A percentile compares a stretch with the other conserved stretches of the same genome.
These are phyloP conservation scores for Elaeis guineensis DNA, from an alignment of 176 grass and related monocot genomes.

Conservation along the genomic window DNA sequence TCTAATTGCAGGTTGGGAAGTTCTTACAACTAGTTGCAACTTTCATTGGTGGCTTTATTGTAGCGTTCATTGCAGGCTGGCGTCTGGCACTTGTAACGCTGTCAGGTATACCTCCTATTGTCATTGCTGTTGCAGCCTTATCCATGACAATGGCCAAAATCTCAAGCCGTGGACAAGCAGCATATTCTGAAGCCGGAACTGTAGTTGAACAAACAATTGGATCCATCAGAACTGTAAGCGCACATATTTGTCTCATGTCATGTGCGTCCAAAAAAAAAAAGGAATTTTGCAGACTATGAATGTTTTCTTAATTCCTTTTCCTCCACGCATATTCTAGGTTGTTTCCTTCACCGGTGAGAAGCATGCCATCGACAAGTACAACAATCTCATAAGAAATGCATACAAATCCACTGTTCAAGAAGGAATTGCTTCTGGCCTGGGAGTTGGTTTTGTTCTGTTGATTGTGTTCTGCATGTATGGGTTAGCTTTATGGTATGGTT, in stretches of 20 bases:
- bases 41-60: conserved; percentile 9
- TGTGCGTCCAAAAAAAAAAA: too few relatives aligned
- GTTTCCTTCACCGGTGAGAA: conserved; percentile 72
- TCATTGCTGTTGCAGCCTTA: neutral
- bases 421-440: conserved; percentile 36
- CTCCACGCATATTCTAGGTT: conserved; percentile 25
- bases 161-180: neutral
- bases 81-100: conserved; percentile 4
- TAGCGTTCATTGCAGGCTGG: conserved; percentile 8
- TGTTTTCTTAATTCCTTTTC: too few relatives aligned
- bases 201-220: conserved; percentile 14
- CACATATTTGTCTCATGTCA: too few relatives aligned
- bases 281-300: too few relatives aligned
- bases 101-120: neutral
- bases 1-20: conserved; percentile 9
- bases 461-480: conserved; percentile 63
- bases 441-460: conserved; percentile 39
- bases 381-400: conserved; percentile 40
- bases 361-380: conserved; percentile 51
- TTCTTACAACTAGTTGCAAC: conserved; percentile 1
- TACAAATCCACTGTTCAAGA: conserved; percentile 41
- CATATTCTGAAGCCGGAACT: conserved; percentile 6
- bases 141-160: conserved; percentile 2
- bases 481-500: conserved; percentile 62
- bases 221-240: conserved; percentile 13